These are phyloP conservation scores for Cymbidium sinense DNA, from an alignment of 106 monocot species.

Conservation along the genomic window DNA sequence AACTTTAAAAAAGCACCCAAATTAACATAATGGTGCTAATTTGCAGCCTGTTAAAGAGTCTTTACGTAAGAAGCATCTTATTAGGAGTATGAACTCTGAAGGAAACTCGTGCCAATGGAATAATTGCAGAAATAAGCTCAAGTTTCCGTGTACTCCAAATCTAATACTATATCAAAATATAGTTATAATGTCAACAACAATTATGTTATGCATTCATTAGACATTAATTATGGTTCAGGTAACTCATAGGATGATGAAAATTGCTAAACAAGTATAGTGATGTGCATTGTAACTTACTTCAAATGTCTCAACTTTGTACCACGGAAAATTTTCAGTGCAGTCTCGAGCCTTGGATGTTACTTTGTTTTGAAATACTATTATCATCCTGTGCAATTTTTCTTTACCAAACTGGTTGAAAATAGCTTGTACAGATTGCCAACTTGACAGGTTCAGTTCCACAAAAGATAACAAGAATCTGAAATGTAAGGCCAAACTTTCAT, in stretches of 20 bases:
- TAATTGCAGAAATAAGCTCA: neutral
- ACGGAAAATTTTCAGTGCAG: slow-evolving; percentile 28
- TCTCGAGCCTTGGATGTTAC: slow-evolving; percentile 42
- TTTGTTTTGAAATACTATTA: slow-evolving; percentile 51
- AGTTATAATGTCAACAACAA: neutral
- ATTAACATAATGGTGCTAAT: neutral
- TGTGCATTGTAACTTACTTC: slow-evolving; percentile 27
- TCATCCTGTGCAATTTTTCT: slow-evolving; percentile 37
- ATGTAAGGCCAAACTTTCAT: neutral
- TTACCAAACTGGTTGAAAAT: slow-evolving; percentile 17
- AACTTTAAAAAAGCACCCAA: neutral
- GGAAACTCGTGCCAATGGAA: neutral
- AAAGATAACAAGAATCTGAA: slow-evolving; percentile 48
- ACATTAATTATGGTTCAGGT: no score
- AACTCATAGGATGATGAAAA: neutral
- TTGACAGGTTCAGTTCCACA: slow-evolving; percentile 41
- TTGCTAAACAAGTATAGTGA: neutral
- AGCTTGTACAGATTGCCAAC: slow-evolving; percentile 16
- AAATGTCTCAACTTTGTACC: slow-evolving; percentile 55
- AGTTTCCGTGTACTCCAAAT: neutral
- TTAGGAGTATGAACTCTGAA: neutral
- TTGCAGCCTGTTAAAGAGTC: neutral
- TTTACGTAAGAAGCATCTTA: neutral
- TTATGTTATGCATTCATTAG: neutral
- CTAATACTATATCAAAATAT: neutral